Base-by-base conservation (phyloP, 2,329 filamentous ascomycete species). In the Colletotrichum sp. region DNA sequence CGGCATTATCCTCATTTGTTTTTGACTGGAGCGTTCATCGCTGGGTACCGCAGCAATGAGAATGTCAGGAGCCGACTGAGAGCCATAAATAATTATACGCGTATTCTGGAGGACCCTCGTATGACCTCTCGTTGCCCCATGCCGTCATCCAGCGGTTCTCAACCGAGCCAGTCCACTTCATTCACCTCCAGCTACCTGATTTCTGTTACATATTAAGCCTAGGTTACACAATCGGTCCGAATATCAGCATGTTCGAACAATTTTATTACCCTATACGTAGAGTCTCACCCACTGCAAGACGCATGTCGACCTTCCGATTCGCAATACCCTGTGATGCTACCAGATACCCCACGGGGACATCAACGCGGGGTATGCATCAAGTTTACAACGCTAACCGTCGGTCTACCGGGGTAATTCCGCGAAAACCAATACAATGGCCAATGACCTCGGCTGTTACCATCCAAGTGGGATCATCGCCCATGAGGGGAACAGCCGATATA, bases 81-180 rank as follows among this genome's bases (percentile, higher is more conserved):
- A 58, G 25, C 8, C 43, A 4, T n/a, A 10, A 7, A 7, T 0
- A 13, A 22, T 28, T 58, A 66, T 66, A 66, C 62, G 62, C 62
- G 62, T 66, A 66, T 66, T n/a, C 16, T 58, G 10, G 10, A 32
- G 62, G 62, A 52, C 15, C 43, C 13, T 48, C 39, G 62, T 66
- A 66, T 66, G 27, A 28, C 62, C 62, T 39, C 62, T 66, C 62
- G 43, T 66, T 18, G 43, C 43, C 10, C n/a, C 18, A 48, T 3
- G 10, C 18, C n/a, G 43, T 22, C 43, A 48, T 48, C 10, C n/a
- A 43, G n/a, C 4, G 3, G 4, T 13, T 3, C 22, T 16, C 43
- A 2, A 48, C 10, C 3, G 6, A 12, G 8, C 10, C 43, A 22
- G n/a, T 22, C 43, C 13, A 12, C 43, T 48, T 12, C 43, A 48